Evolutionary conservation across 2,329 filamentous ascomycete genomes (phyloP), one percentile per base, ranked within the genome.

Genomic region (Beauveria medogensis): DNA sequence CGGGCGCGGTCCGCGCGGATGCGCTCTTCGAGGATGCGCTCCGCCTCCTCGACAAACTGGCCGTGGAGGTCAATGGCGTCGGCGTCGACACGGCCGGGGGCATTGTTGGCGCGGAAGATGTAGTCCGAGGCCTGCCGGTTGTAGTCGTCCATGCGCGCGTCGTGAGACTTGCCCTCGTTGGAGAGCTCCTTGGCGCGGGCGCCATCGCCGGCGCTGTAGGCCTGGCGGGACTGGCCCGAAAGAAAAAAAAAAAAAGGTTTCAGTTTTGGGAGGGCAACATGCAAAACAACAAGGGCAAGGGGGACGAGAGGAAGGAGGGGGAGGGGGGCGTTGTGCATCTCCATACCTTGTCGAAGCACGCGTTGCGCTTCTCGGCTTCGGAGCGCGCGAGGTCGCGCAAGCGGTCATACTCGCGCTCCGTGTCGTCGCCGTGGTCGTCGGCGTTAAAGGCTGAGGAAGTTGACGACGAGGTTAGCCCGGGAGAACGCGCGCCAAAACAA

Each of bases 31-130:
- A 97, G 79, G 61, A 97, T 94, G 65, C 91, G 84, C 78, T 96
- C 92, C 5, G 94, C 94, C 78, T 97, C 94, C 72, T 96, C 91
- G 62, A 96, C 92, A 69, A 89, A 97, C 71, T 95, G 89, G 3
- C 94, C 94, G 73, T 99, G 94, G 53, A 99, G 80, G 75, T 99
- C 94, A 68, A 99, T 92, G 9, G 89, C 91, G 74, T 97, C 93
- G 46, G 80, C 79, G 18, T 84, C 82, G 10, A 96, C 88, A 63
- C 88, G 85, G 20, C 85, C 90, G 3, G 80, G 74, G 22, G 90
- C 87, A 72, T 97, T 97, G 79, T 97, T 97, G 77, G 93, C 91
- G 46, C 92, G 88, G 79, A 99, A 97, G 72, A 97, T 97, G 74
- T 84, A 96, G 62, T 97, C 90, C 63, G 90, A 91, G 1, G 94